phyloP scores from a whole-genome alignment of 257 asterid genomes.

The Marsdenia floribunda region DNA sequence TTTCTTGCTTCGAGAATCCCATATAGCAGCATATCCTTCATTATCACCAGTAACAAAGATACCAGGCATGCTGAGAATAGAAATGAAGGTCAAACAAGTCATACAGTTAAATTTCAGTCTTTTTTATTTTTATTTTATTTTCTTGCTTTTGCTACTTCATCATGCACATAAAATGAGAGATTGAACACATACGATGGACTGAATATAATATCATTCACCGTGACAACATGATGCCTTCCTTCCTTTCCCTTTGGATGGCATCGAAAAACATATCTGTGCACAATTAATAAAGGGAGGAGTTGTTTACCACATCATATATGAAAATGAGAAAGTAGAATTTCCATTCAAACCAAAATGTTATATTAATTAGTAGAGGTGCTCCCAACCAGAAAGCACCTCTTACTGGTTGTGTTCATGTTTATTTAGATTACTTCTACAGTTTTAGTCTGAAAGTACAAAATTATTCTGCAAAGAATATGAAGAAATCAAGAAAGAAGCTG shows the following conservation, averaged over 20 bases:
- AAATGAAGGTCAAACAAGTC: slow-evolving; percentile 15
- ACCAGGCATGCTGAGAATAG: slow-evolving; percentile 41
- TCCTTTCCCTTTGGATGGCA: slow-evolving; percentile 69
- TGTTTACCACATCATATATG: neutral
- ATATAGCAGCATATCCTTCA: slow-evolving; percentile 59
- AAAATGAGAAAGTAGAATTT: neutral
- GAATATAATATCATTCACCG: slow-evolving; percentile 80
- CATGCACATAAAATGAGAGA: neutral
- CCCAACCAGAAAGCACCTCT: neutral
- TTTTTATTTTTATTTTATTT: too few relatives aligned
- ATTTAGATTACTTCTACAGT: neutral
- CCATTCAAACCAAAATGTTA: neutral
- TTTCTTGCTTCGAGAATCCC: slow-evolving; percentile 72
- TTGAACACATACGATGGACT: slow-evolving; percentile 60
- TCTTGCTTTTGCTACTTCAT: neutral
- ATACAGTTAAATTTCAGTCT: neutral
- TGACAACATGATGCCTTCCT: slow-evolving; percentile 43
- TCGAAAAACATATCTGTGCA: slow-evolving; percentile 73
- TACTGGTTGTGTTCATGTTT: neutral
- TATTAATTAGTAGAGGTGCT: neutral
- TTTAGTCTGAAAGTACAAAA: neutral
- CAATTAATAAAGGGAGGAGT: slow-evolving; percentile 5
- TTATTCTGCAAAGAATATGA: neutral
- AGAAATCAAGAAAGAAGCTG: neutral
- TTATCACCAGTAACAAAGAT: slow-evolving; percentile 71